Base-by-base conservation (phyloP, 352 stramenopile species). In the Phytophthora tubulina region DNA sequence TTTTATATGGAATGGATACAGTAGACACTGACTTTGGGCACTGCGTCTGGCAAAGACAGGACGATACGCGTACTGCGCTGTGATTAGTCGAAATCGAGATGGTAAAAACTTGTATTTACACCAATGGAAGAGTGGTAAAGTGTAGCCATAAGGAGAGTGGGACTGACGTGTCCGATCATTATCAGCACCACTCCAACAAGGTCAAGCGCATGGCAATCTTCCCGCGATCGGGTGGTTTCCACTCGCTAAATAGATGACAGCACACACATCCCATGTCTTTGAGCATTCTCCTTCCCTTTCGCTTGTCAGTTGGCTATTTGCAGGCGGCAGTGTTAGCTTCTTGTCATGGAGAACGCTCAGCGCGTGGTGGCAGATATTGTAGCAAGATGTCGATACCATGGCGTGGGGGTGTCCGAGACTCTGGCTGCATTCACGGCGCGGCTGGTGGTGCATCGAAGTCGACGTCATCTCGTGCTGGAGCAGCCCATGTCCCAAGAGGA, bases 351-450 rank as follows among this genome's bases (percentile, higher is more conserved):
- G 62, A 81, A 83, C 46, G 82, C 86, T 7, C 81, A 88, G 68
- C 80, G 79, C 7, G 79, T 95, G 51, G 82, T 95, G 4, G 71
- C 78, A 9, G 85, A 95, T 62, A 90, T 95, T 39, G 81, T 94
- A 7, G 82, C 88, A 50, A 80, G 86, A 48, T 92, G 88, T 70
- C 84, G 85, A 55, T 94, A 85, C 63, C 76, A 85, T 41, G 84
- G 88, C n/a, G 78, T 96, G 4, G 81, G 88, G 7, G 90, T 97
- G 10, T 95, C 91, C 11, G 89, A 97, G 72, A 95, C 93, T 39
- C 82, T 98, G 39, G 93, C 91, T 3, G 93, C 93, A 1, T 97
- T 98, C 66, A 84, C 94, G 9, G 86, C 74, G 9, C 80, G 80
- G 15, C 85, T 93, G 66, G 72, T 94, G 14, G 80, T 95, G 49